phyloP scores from a whole-genome alignment of 106 monocot species.

The Alisma plantagoaquatica region DNA sequence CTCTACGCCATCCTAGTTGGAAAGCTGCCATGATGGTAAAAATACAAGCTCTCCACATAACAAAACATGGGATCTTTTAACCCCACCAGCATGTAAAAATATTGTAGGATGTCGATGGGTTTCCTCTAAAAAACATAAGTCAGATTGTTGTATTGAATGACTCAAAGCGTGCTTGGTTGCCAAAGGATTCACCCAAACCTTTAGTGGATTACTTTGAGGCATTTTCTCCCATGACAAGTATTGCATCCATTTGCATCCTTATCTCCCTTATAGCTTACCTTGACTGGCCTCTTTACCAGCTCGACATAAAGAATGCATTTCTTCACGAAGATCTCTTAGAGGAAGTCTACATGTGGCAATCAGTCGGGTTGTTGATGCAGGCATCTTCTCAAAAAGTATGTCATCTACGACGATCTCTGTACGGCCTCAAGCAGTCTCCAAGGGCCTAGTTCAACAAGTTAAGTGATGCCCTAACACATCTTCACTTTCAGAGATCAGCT shows the following conservation, averaged over 20 bases:
- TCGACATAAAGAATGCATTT: not conserved
- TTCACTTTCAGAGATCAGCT: too few relatives aligned
- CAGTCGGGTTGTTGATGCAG: not conserved
- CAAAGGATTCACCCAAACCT: not conserved
- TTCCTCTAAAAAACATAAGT: not conserved
- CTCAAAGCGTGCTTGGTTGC: not conserved
- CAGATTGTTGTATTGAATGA: not conserved
- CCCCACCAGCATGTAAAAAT: not conserved
- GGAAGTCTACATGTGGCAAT: not conserved
- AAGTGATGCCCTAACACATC: too few relatives aligned
- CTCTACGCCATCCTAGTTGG: too few relatives aligned
- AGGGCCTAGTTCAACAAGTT: too few relatives aligned
- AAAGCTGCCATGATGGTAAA: too few relatives aligned
- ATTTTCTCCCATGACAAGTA: not conserved
- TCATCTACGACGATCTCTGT: not conserved
- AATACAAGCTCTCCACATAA: too few relatives aligned
- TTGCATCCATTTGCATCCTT: not conserved
- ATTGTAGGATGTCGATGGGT: not conserved
- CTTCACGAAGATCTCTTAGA: not conserved
- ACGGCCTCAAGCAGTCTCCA: not conserved
- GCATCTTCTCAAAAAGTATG: not conserved
- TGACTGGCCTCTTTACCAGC: not conserved
- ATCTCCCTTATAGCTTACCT: not conserved
- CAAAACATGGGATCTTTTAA: not conserved
- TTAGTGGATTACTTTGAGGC: not conserved